Base-by-base conservation (phyloP, 2,329 filamentous ascomycete genomes). In the Talaromyces sp. region DNA sequence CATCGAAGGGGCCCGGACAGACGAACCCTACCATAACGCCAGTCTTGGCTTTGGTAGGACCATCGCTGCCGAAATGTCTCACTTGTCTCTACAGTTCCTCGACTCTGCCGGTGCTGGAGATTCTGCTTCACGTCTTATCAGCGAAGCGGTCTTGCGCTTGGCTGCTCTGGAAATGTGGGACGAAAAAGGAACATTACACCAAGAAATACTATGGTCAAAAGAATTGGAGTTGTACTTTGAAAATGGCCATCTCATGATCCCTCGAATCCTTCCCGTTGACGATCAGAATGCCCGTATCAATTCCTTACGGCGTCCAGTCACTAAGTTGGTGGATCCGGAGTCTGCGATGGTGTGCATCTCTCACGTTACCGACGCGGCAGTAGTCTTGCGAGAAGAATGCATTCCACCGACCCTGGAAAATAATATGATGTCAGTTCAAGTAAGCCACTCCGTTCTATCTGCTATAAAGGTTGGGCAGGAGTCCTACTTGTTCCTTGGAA, bases 191-290 rank as follows among this genome's bases (percentile, higher is more conserved):
- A 39, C 43, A 33, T 31, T 16, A 8, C n/a, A 22, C 8, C 41
- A 14, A 8, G n/a, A 45, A 22, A 19, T 61, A 14, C 31, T 49
- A 37, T 50, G 59, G 59, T 71, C 69, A 3, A 67, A 68, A 1
- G 75, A 77, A 60, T 71, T 68, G 1, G 75, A 78, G 56, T 33
- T 74, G 2, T 66, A 67, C 16, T 47, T 76, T 11, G 35, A 70
- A 4, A 41, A 71, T 37, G 74, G 72, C 1, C 65, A 68, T 3
- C 35, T 69, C 5, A 43, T 71, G 19, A 71, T 78, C 31, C 74
- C 75, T 9, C 71, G 76, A n/a, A 45, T 74, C n/a, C 63, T 68
- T 8, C 31, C 41, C 5, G 19, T 39, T 13, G 9, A 2, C 11
- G 37, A 24, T 3, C 16, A 22, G 16, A 64, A 64, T 16, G 33